These are phyloP conservation scores for Eimeria mitis DNA, from an alignment of 169 alveolate species.

Conservation along the genomic window DNA sequence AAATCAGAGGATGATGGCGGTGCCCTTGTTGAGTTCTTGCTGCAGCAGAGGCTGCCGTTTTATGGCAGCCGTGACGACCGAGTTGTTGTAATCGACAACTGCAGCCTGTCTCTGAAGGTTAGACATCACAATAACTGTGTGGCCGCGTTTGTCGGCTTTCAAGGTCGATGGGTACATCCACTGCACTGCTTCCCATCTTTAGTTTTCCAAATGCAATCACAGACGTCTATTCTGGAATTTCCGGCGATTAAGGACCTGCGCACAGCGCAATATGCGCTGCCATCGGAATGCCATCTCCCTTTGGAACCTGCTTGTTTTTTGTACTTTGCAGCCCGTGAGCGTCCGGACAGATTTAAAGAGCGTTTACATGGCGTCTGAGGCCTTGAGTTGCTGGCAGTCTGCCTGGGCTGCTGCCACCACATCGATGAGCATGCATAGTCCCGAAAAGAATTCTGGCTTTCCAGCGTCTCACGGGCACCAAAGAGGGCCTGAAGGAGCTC, in stretches of 20 bases:
- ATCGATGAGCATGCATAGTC: neutral
- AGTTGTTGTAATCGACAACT: slow-evolving; percentile 70
- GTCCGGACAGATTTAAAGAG: slow-evolving; percentile 55
- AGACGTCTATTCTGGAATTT: neutral
- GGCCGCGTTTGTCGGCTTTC: neutral
- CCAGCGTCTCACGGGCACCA: neutral
- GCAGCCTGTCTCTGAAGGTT: slow-evolving; percentile 51
- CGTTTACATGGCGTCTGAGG: slow-evolving; percentile 39
- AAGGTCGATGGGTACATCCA: neutral
- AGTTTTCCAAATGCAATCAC: neutral
- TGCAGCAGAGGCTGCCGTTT: slow-evolving; percentile 54
- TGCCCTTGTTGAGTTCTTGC: slow-evolving; percentile 42
- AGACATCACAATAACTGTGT: neutral
- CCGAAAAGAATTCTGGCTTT: neutral
- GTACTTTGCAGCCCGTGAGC: slow-evolving; percentile 55
- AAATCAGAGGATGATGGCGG: neutral
- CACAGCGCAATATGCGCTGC: neutral
- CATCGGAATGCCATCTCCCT: neutral
- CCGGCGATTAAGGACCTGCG: neutral
- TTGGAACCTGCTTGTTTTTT: neutral
- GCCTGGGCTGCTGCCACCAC: slow-evolving; percentile 72
- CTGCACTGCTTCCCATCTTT: neutral
- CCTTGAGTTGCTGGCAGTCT: slow-evolving; percentile 49
- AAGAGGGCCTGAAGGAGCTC: neutral
- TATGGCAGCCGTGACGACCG: slow-evolving; percentile 9